Percentiles rank a stretch among this genome's conserved stretches.
Conservation (phyloP, 495 filamentous ascomycete genomes). For the Penicillium atrosanguineum region DNA sequence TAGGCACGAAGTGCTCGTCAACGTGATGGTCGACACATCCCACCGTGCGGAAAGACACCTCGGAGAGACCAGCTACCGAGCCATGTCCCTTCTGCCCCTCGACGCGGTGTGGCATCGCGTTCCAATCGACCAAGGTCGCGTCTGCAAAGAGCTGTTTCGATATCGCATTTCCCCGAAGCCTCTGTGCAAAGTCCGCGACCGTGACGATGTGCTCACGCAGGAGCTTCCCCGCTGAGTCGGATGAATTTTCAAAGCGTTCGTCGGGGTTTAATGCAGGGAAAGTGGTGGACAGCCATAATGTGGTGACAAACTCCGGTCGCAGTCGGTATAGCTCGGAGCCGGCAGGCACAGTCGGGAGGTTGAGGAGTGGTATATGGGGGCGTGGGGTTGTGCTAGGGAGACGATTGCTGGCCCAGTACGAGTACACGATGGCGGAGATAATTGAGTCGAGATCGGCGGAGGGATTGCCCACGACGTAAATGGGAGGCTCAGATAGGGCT, state of each 20-base stretch:
- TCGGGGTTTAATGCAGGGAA: constrained; percentile 19
- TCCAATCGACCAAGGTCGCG: constrained; percentile 83
- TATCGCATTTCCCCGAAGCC: constrained; percentile 10
- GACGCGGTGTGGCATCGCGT: constrained; percentile 61
- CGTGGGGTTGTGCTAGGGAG: constrained; percentile 42
- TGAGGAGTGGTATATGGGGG: constrained; percentile 77
- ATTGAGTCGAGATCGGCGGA: constrained; percentile 86
- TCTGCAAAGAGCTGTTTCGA: constrained; percentile 29
- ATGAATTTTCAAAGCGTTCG: constrained; percentile 30
- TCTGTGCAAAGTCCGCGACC: constrained; percentile 36
- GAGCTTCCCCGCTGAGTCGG: constrained; percentile 30
- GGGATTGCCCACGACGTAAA: constrained; percentile 49
- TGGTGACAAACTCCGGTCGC: constrained; percentile 69
- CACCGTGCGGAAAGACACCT: constrained; percentile 49
- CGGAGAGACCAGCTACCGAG: constrained; percentile 27
- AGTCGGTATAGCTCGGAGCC: constrained; percentile 56
- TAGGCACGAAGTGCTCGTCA: constrained; percentile 67
- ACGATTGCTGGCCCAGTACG: constrained; percentile 66
- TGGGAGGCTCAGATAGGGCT: constrained; percentile 27
- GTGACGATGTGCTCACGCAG: constrained; percentile 43
- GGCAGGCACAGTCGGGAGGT: constrained; percentile 63
- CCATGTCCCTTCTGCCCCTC: constrained; percentile 24
- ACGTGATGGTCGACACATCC: constrained; percentile 94
- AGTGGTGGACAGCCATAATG: constrained; percentile 40
- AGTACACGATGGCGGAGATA: constrained; percentile 76